Base-by-base conservation (phyloP, 192 early-diverging fungal genomes). In the Rhizoclosmatium globosum region DNA sequence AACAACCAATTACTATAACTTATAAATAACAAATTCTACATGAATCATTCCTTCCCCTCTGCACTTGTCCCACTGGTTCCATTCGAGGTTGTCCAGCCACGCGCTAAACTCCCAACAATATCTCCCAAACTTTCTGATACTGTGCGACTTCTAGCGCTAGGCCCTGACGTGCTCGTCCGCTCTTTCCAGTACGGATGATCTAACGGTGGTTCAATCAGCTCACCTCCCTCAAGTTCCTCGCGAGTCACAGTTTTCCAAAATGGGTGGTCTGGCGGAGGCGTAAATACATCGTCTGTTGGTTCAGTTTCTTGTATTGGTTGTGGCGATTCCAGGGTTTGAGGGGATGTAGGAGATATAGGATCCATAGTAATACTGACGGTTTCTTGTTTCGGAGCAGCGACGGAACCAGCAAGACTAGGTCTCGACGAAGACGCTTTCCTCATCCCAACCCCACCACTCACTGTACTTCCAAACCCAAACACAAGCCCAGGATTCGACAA, bases 111-210 rank as follows among this genome's bases (percentile, higher is more conserved):
- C 7, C 60, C 60, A 9, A 62, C 60, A 0, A 62, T 62, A 9
- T 62, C 60, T 62, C 60, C 60, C 23, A 62, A 62, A 7, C 60
- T 39, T 31, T 4, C 60, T 0, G 60, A 62, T 7, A 62, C 60
- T 31, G 60, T 62, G 4, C 60, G 60, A 9, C 11, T 15, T 15
- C 53, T 9, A 9, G 53, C 19, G 19, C 11, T 9, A 56, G 53
- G 9, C 9, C 53, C 19, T n/a, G 53, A 56, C 53, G 11, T 56
- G 11, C 53, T 56, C 23, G 60, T 19, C 23, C 21, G 60, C 23
- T 45, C 15, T 71, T 71, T 71, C 69, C 69, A 71, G 39, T 31
- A 71, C n/a, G 69, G 69, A 39, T 71, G 69, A 56, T 71, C 69
- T 38, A 15, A 48, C 6, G 69, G 69, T 11, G 69, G 69, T 13